phyloP scores from a whole-genome alignment of 345 rosid species.

The Crucihimalaya himalaica region DNA sequence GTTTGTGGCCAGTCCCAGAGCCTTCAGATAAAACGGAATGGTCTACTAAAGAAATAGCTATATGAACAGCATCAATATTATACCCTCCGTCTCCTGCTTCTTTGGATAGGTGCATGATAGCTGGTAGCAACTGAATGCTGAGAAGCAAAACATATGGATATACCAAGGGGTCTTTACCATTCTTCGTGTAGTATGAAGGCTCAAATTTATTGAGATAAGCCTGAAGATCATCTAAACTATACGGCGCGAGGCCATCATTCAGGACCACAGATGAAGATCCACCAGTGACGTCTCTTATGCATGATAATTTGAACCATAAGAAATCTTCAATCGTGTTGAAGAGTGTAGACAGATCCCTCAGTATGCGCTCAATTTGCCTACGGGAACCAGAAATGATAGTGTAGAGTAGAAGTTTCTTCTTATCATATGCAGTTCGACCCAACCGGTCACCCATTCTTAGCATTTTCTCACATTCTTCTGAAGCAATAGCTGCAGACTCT shows the following conservation, averaged over 20 bases:
- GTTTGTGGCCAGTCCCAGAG: conserved; percentile 61
- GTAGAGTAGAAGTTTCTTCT: conserved; percentile 90
- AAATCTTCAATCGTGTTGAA: conserved; percentile 96
- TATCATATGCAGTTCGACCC: conserved; percentile 90
- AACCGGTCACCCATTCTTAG: conserved; percentile 89
- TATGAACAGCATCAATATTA: conserved; percentile 81
- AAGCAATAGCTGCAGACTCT: conserved; percentile 78
- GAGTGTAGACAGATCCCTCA: conserved; percentile 83
- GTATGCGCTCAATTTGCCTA: conserved; percentile 80
- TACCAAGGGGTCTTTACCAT: conserved; percentile 95
- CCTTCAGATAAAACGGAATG: conserved; percentile 76
- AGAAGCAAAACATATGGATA: conserved; percentile 90
- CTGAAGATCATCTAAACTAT: conserved; percentile 91
- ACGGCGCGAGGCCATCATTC: conserved; percentile 74
- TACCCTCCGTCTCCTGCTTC: conserved; percentile 80
- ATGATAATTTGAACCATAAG: conserved; percentile 89
- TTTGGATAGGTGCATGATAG: conserved; percentile 78
- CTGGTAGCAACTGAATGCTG: conserved; percentile 87
- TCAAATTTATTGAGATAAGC: conserved; percentile 92
- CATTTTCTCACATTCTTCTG: conserved; percentile 98
- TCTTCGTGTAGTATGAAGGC: conserved; percentile 90
- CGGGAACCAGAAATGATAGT: conserved; percentile 90
- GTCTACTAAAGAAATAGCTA: conserved; percentile 81
- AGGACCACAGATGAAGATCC: conserved; percentile 65
- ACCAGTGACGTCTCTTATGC: conserved; percentile 59